A percentile compares a stretch with the other conserved stretches of the same genome.
These are phyloP conservation scores for Gaertneriomyces sp. DNA, from an alignment of 192 early-diverging fungal genomes.

Conservation along the genomic window DNA sequence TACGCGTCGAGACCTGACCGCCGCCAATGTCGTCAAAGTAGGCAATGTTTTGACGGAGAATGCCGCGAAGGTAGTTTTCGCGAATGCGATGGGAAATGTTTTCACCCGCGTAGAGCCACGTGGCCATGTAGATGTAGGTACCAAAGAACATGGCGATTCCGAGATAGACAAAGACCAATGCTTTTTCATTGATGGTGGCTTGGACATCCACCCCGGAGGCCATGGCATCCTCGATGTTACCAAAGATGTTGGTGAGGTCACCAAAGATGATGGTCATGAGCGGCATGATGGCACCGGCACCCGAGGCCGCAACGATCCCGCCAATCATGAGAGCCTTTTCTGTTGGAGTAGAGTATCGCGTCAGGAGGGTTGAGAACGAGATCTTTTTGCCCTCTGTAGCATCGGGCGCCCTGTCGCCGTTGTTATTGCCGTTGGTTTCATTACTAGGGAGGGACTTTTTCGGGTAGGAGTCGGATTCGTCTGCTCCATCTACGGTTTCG, in stretches of 20 bases:
- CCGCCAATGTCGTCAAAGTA: constrained; percentile 87
- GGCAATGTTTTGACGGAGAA: constrained; percentile 80
- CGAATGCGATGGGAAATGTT: constrained; percentile 68
- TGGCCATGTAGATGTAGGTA: constrained; percentile 60
- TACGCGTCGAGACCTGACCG: constrained; percentile 81
- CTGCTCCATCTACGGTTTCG: background rate
- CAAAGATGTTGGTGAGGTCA: constrained; percentile 44
- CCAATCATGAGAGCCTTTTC: constrained; percentile 57
- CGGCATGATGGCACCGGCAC: constrained; percentile 27
- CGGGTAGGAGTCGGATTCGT: too few relatives aligned
- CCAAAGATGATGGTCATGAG: constrained; percentile 43
- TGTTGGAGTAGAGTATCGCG: constrained; percentile 59
- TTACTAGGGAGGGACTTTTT: background rate
- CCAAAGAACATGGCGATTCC: constrained; percentile 53
- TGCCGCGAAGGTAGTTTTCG: constrained; percentile 65
- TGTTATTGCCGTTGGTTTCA: background rate
- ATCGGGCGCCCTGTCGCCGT: background rate
- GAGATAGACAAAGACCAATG: constrained; percentile 54
- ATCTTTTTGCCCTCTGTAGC: constrained; percentile 6
- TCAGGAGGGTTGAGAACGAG: constrained; percentile 40
- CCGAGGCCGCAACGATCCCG: constrained; percentile 22
- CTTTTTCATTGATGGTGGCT: constrained; percentile 19
- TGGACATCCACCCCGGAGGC: background rate
- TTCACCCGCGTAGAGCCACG: constrained; percentile 50
- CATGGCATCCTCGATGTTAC: background rate